Conservation (phyloP, 2,329 filamentous ascomycete species). For the Colletotrichum graminicola region DNA sequence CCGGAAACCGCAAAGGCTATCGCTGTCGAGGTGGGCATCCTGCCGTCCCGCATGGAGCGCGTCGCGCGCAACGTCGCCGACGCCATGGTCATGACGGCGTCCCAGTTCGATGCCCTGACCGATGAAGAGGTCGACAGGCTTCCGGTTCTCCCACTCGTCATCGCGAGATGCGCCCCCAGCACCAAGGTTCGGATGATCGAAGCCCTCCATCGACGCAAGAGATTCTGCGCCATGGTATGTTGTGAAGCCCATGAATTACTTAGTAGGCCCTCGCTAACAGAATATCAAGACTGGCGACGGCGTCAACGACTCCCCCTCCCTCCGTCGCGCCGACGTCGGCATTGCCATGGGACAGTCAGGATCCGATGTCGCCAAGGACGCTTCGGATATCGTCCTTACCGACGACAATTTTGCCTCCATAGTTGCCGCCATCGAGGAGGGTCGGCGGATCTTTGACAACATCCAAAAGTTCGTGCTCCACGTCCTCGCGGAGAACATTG, state of each 20-base stretch:
- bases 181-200: constrained; percentile 83
- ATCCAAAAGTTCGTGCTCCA: constrained; percentile 82
- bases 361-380: constrained; percentile 73
- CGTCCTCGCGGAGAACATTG: constrained; percentile 77
- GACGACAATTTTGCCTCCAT: constrained; percentile 83
- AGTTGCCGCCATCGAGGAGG: constrained; percentile 78
- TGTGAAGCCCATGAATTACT: background rate
- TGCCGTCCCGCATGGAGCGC: constrained; percentile 61
- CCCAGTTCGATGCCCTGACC: constrained; percentile 72
- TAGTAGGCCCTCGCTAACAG: background rate
- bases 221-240: constrained; percentile 74
- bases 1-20: constrained; percentile 73
- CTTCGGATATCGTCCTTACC: constrained; percentile 76
- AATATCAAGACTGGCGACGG: constrained; percentile 72
- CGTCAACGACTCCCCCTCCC: constrained; percentile 79
- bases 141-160: constrained; percentile 74
- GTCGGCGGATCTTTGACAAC: constrained; percentile 79
- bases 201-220: constrained; percentile 74
- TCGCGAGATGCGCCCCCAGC: constrained; percentile 76
- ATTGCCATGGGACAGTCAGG: constrained; percentile 76
- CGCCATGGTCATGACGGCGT: constrained; percentile 73
- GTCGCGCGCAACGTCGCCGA: constrained; percentile 66
- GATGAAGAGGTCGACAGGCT: constrained; percentile 74
- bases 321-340: constrained; percentile 77
- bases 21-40: constrained; percentile 71